Evolutionary conservation across 83 land plant species (phyloP), one percentile per base, ranked within the genome.

Genomic region (Diphasiastrum complanatum): DNA sequence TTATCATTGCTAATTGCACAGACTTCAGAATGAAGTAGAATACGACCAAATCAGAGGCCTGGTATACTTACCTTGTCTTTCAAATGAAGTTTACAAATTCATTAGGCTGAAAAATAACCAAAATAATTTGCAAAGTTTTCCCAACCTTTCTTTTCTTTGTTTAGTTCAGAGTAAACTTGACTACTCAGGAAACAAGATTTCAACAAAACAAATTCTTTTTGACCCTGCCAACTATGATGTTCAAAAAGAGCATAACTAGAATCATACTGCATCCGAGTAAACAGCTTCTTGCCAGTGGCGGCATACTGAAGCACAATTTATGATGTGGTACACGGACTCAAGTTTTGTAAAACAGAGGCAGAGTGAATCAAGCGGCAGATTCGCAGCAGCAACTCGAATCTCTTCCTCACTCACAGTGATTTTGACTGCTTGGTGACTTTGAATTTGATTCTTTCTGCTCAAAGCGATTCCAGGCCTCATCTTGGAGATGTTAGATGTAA

Each of bases 281-380:
- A 36, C 29, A 40, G 59, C 68, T 26, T 65, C 61, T 35, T 59
- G 33, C 68, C 68, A 65, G 23, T 51, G 59, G 11, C 43, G 68
- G 46, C 68, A 65, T 14, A 65, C 68, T 40, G 60, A 31, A 16
- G 61, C 68, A 52, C 68, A 65, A 12, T 37, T 52, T 25, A 65
- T 59, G 34, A 65, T 10, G 52, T 65, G 46, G 29, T 52, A 65
- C 26, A 65, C 47, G 2, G 68, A 65, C 68, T 65, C 41, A 16
- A 65, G 45, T 34, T 52, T 65, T 24, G 20, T 52, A 18, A 65
- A 37, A 33, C 61, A 65, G 20, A 51, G 68, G 12, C 61, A 52
- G 24, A 65, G 59, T 3, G 59, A 52, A 34, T 65, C 68, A 50
- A 52, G 26, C 8, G 61, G 59, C 61, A 65, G 16, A 65, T 11